Evolutionary conservation across 352 stramenopile genomes (phyloP), one percentile per base, ranked within the genome.

Genomic region (Blastocystis sp.): DNA sequence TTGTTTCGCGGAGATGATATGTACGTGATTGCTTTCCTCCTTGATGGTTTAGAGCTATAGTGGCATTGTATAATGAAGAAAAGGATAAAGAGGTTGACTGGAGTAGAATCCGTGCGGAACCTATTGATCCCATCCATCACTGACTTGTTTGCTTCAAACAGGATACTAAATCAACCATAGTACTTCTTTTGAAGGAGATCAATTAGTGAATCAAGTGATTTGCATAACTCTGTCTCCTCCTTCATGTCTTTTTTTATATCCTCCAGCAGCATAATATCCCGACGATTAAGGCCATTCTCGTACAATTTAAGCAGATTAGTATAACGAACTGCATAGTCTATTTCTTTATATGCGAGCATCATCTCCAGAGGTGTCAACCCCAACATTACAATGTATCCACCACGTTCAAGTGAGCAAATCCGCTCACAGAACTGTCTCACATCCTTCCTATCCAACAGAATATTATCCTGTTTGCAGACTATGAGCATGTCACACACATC

Each of bases 1-100:
- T 33, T 89, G 7, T 79, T 59, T 48, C 73, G 78, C 44, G 78
- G 78, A 42, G 78, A 89, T 42, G 78, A 89, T 44, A 79, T 53
- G 78, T 89, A 87, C n/a, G 22, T 13, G 7, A 37, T 48, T 15
- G 77, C 56, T 56, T 59, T 79, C 9, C n/a, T 27, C 9, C 1
- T 7, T 68, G 13, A 42, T 69, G 13, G 60, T 84, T n/a, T 84
- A 84, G 73, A 53, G 27, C 48, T 64, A 17, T 84, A 42, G 53
- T 84, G 27, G 73, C 48, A 24, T 68, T 84, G 51, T 84, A 84
- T 48, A 68, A 44, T 40, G 73, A 84, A 30, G 73, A 84, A 27
- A 84, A 64, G 40, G 56, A 84, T 56, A 44, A 35, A 27, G 24
- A 69, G 30, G 27, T 42, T 3, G 53, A 84, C 27, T 84, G 73